These are phyloP conservation scores for Coemansia sp. DNA, from an alignment of 192 early-diverging fungal genomes.

Conservation along the genomic window DNA sequence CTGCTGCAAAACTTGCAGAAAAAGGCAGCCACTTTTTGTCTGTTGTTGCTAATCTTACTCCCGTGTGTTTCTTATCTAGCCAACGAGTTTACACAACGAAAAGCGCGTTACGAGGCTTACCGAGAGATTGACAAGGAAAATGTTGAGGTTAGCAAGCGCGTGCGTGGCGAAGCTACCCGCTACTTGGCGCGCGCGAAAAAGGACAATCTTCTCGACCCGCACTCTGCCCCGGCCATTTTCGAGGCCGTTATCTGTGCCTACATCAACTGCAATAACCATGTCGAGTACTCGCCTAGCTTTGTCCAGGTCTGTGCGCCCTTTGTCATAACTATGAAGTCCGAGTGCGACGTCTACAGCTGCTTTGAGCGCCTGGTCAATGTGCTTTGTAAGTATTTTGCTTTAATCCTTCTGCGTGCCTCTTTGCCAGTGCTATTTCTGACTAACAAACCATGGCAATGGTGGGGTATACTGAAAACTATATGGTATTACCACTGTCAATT, in stretches of 20 bases:
- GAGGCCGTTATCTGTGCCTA: constrained; percentile 89
- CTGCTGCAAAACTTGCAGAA: background rate
- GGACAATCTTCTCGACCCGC: constrained; percentile 37
- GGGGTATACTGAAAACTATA: background rate
- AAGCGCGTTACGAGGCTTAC: constrained; percentile 67
- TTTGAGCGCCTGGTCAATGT: constrained; percentile 77
- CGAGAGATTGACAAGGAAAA: constrained; percentile 71
- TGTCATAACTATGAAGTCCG: constrained; percentile 70
- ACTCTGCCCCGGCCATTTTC: constrained; percentile 62
- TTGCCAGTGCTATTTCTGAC: background rate
- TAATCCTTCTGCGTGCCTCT: background rate
- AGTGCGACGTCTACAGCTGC: constrained; percentile 81
- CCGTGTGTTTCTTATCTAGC: constrained; percentile 25
- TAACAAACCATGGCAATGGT: background rate
- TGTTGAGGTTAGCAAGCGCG: constrained; percentile 66
- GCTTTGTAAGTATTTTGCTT: constrained; percentile 57
- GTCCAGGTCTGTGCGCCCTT: constrained; percentile 84
- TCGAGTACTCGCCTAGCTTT: constrained; percentile 77
- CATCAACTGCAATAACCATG: constrained; percentile 73
- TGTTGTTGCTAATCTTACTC: background rate
- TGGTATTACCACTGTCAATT: background rate
- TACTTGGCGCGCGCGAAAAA: constrained; percentile 58
- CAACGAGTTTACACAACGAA: constrained; percentile 67
- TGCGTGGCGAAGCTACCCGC: constrained; percentile 75
- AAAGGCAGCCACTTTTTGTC: background rate